Base-by-base conservation (phyloP, 768 basidiomycete genomes). In the Phanerodontia chrysosporium region DNA sequence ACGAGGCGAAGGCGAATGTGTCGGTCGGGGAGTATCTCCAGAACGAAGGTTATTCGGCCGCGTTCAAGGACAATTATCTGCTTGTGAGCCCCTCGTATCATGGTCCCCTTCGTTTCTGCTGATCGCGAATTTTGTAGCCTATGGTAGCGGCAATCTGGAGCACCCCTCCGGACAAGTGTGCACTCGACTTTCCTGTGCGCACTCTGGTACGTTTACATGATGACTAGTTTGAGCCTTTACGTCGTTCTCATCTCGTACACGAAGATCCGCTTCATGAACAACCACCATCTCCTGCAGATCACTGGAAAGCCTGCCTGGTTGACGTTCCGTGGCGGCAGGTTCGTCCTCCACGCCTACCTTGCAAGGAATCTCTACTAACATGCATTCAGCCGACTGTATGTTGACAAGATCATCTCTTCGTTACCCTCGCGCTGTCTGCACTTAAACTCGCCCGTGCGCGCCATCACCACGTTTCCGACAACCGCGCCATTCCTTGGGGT, bases 251-350 rank as follows among this genome's bases (percentile, higher is more conserved):
- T 24, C 1, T 18, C 49, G 29, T 44, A 14, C 9, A 45, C 46
- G 3, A 54, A 84, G 83, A 77, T 90, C 45, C 82, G 83, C 62
- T 90, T 89, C 68, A 74, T 90, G 80, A 79, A 82, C 68, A 90
- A 90, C 66, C 88, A 90, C 63, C 83, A 87, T 66, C 76, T 91
- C 0, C 77, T 90, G 0, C 89, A 90, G 72, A 72, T 91, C 18
- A 83, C 77, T 0, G 86, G 82, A 0, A 89, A 85, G 62, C 88
- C 87, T 0, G 76, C 80, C 3, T 91, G 89, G 89, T 71, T 89
- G 24, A 90, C 89, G 0, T 78, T 92, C 32, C 71, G 80, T 58
- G 87, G 87, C 12, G 88, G 90, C 66, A 87, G 87, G 86, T 89
- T 45, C 32, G 76, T 62, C 5, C 12, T 12, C 51, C 18, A 27